Evolutionary conservation across 2,329 filamentous ascomycete genomes (phyloP), one percentile per base, ranked within the genome.

Genomic region (Aspergillus sp.): DNA sequence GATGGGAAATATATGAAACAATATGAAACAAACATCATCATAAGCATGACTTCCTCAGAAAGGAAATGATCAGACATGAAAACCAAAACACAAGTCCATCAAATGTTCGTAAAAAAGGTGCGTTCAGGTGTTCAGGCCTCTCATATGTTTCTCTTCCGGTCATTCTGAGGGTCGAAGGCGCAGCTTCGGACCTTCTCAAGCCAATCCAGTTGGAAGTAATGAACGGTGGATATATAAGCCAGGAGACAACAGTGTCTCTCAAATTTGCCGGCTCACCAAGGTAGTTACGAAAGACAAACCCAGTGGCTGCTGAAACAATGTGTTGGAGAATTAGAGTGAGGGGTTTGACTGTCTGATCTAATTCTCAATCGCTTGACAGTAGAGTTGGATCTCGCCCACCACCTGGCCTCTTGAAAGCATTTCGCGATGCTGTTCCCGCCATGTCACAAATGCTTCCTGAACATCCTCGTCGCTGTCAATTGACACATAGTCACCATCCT

Each of bases 381-480:
- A 93, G 60, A 95, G 84, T 73, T 96, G 90, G 74, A 96, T 96
- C 80, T 96, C 92, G 64, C 91, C 92, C 43, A 96, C 92, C 44
- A 96, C 87, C 64, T 89, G 87, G 43, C 88, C 88, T 51, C 84
- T 82, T 51, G 72, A 82, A 44, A 85, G 81, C 66, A 83, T 78
- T 34, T 85, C 81, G 59, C 82, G 80, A 67, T 87, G 83, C 64
- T 87, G 88, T 69, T 96, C 92, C 34, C 90, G 86, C 93, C 93
- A 97, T 66, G 96, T 93, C 73, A 93, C 88, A 70, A 99, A 96
- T 4, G 95, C 95, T 66, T 95, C 92, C 68, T 96, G 91, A 43
- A 99, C 95, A 65, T 97, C 95, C 68, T 99, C 95, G 68, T 99
- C 95, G 60, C 89, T 93, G 72, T 95, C 89, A 54, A 99, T 97